Conservation (phyloP, 2,329 filamentous ascomycete species). For the Lithohypha guttulata region DNA sequence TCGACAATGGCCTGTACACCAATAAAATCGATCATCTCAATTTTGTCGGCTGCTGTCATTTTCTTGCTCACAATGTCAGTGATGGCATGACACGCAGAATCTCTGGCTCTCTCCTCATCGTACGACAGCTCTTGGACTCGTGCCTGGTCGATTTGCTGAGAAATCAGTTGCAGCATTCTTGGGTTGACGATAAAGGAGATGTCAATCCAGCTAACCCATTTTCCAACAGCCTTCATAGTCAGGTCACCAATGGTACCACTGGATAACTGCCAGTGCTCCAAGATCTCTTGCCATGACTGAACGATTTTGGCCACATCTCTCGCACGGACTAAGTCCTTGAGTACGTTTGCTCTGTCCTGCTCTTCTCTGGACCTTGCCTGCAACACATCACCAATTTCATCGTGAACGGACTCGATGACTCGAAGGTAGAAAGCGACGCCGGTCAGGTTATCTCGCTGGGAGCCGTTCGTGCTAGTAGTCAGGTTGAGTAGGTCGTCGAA, state of each 20-base stretch:
- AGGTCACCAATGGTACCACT: slow-evolving; percentile 70
- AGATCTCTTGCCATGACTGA: slow-evolving; percentile 80
- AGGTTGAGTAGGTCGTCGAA: slow-evolving; percentile 80
- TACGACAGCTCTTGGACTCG: slow-evolving; percentile 47
- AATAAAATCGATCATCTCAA: slow-evolving; percentile 83
- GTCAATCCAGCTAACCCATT: slow-evolving; percentile 98
- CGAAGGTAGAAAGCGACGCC: slow-evolving; percentile 83
- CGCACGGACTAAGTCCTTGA: slow-evolving; percentile 82
- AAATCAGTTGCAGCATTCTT: slow-evolving; percentile 70
- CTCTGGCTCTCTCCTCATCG: slow-evolving; percentile 65
- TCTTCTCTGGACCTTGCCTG: slow-evolving; percentile 68
- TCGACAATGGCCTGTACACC: slow-evolving; percentile 76
- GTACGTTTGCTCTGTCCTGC: slow-evolving; percentile 70
- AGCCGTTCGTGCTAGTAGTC: slow-evolving; percentile 52
- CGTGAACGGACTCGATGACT: slow-evolving; percentile 79
- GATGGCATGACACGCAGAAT: slow-evolving; percentile 87
- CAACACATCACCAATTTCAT: slow-evolving; percentile 91
- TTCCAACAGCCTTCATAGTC: slow-evolving; percentile 81
- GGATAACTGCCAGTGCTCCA: slow-evolving; percentile 62
- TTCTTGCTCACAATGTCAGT: slow-evolving; percentile 96
- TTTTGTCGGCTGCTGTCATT: slow-evolving; percentile 89
- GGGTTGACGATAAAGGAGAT: slow-evolving; percentile 88
- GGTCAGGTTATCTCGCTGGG: slow-evolving; percentile 56
- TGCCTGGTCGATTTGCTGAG: slow-evolving; percentile 75
- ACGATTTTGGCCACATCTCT: slow-evolving; percentile 84